Evolutionary conservation across 2,329 filamentous ascomycete species (phyloP).

Genomic region (Achaetomium macrosporum): DNA sequence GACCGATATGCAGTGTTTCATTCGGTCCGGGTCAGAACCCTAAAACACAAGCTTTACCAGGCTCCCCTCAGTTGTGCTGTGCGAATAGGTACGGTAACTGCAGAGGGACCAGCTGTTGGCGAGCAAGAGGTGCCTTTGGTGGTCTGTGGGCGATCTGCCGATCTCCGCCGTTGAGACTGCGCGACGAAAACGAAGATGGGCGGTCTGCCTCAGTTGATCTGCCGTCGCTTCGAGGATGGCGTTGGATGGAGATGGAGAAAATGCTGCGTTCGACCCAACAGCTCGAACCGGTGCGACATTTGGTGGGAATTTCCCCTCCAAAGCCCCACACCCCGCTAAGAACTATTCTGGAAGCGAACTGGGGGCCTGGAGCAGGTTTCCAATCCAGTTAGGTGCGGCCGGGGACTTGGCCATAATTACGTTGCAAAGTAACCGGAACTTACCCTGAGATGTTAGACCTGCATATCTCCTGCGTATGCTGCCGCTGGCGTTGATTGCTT

Average conservation of each 20-base stretch:
- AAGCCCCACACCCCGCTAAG: conserved; percentile 16
- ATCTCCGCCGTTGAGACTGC: neutral
- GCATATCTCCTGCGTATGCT: conserved; percentile 11
- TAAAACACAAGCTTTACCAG: neutral
- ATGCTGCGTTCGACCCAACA: conserved; percentile 7
- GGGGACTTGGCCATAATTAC: conserved; percentile 19
- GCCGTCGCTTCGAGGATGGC: neutral
- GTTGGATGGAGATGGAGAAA: neutral
- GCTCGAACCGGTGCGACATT: conserved; percentile 1
- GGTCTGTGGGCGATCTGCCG: neutral
- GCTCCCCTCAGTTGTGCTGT: too few species aligned
- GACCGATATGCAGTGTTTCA: too few species aligned
- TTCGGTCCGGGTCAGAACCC: neutral
- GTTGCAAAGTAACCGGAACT: conserved; percentile 18
- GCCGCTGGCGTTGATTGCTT: conserved; percentile 12
- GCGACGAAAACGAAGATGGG: neutral
- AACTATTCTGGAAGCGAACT: conserved; percentile 23
- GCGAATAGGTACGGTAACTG: neutral
- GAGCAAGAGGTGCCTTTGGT: too few species aligned
- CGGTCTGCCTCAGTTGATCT: neutral
- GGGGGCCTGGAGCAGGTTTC: conserved; percentile 6
- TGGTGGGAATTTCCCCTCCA: conserved; percentile 4
- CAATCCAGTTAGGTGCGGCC: conserved; percentile 10
- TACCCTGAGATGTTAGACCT: conserved; percentile 11
- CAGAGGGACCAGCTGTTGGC: neutral